Evolutionary conservation across 129 eudicot genomes (phyloP).

Genomic region (Helianthus annuus): DNA sequence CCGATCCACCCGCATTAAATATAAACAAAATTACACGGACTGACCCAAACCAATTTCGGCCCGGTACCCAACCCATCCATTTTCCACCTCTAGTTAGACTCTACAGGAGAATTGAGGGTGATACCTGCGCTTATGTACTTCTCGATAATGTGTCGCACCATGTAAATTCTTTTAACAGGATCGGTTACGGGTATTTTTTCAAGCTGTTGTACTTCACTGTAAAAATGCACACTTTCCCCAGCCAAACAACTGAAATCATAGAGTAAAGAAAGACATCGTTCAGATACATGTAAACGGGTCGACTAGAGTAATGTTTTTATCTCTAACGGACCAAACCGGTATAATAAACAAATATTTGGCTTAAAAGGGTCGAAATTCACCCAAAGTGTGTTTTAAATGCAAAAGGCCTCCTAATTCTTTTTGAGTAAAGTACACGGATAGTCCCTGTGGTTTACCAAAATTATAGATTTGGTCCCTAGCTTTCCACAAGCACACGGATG

Average conservation of each 20-base stretch:
- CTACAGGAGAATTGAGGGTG: neutral
- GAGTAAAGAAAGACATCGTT: neutral
- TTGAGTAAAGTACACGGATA: neutral
- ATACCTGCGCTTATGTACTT: conserved; percentile 77
- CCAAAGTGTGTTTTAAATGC: neutral
- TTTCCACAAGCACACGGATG: no score
- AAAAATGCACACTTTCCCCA: conserved; percentile 91
- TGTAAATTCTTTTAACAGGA: conserved; percentile 78
- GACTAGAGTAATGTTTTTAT: conserved; percentile 9
- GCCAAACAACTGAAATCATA: conserved; percentile 69
- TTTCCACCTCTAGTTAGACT: neutral
- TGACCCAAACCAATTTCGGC: neutral
- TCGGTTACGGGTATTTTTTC: conserved; percentile 65
- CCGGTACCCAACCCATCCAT: neutral
- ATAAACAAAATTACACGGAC: neutral
- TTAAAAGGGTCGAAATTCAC: neutral
- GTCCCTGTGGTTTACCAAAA: no score
- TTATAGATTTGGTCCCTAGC: no score
- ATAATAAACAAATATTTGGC: neutral
- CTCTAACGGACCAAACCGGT: neutral
- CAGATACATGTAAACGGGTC: neutral
- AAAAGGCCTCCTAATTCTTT: neutral
- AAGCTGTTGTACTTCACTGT: conserved; percentile 79
- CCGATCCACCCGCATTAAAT: neutral
- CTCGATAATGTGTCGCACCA: conserved; percentile 87